Evolutionary conservation across 2,329 filamentous ascomycete genomes (phyloP), one percentile per base, ranked within the genome.

Genomic region (Cordyceps militaris): DNA sequence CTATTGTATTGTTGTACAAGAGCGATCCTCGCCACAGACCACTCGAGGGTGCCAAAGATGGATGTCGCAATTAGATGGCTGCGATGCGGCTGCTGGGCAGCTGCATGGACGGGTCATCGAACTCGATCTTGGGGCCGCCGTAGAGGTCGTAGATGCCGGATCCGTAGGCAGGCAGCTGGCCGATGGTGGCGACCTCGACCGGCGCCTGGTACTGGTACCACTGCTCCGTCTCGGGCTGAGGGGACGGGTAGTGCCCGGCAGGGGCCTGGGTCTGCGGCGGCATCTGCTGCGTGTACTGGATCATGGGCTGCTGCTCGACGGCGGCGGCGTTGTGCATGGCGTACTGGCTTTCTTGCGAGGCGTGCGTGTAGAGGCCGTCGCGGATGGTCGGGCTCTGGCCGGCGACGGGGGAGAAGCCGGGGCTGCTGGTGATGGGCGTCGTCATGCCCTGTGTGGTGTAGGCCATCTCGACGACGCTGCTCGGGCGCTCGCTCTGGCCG

Each of bases 181-280:
- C 75, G 55, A 83, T 81, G 48, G 76, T 79, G 46, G 78, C 69
- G 44, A 84, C 79, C 65, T 81, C 81, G n/a, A 82, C 77, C 0
- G 80, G 81, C 11, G 79, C 65, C 63, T 84, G 80, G 63, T 83
- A 85, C 32, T 77, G 74, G 61, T 81, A 83, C 80, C 82, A 85
- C 23, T 77, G 74, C 47, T 79, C 76, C 30, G 77, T 69, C 56
- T 76, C 71, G 3, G 67, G 63, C 59, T 79, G 78, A 9, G 71
- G 65, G 11, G 71, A 67, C 19, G 73, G 66, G 3, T 72, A 72
- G 57, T 69, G 67, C 40, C 71, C 53, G 71, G 21, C 70, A 69
- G 14, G 63, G 23, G 4, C 28, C 26, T 56, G 42, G n/a, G 28
- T 67, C 13, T 66, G 66, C 40, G 73, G 74, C n/a, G 72, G 70